Percentiles rank a stretch among this genome's conserved stretches.
phyloP scores from a whole-genome alignment of 164 flowering plant genomes.

The Tetrastigma voinierianum region DNA sequence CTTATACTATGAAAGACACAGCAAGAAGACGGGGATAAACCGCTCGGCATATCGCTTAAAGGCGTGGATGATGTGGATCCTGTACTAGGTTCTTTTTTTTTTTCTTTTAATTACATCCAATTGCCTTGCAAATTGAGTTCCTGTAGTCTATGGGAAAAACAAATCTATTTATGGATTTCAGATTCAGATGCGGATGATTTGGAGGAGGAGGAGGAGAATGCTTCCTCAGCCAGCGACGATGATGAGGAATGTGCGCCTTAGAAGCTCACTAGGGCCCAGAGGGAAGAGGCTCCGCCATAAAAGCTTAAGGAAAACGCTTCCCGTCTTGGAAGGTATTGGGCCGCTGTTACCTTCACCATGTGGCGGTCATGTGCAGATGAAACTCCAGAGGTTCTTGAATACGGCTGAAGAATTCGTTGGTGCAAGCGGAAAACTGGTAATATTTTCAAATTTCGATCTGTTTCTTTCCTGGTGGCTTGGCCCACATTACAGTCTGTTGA shows the following conservation, averaged over 20 bases:
- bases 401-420: constrained; percentile 9
- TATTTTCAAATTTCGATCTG: background rate
- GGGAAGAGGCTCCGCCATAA: constrained; percentile 58
- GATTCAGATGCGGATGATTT: constrained; percentile 20
- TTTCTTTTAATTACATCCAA: background rate
- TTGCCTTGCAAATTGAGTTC: background rate
- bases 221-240: constrained; percentile 18
- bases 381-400: constrained; percentile 33
- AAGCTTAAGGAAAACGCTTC: constrained; percentile 43
- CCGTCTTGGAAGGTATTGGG: constrained; percentile 43
- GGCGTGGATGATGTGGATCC: background rate
- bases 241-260: constrained; percentile 11
- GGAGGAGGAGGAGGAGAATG: constrained; percentile 12
- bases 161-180: background rate
- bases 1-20: background rate
- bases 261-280: constrained; percentile 58
- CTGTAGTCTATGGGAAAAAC: background rate
- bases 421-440: constrained; percentile 16
- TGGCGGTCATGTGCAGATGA: background rate
- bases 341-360: constrained; percentile 36
- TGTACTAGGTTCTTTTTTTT: constrained; percentile 13
- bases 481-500: too few species aligned
- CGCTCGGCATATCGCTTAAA: background rate
- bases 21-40: constrained; percentile 11
- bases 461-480: too few species aligned